These are phyloP conservation scores for Haplosporangium sp. DNA, from an alignment of 371 early-diverging fungal genomes.

Conservation along the genomic window DNA sequence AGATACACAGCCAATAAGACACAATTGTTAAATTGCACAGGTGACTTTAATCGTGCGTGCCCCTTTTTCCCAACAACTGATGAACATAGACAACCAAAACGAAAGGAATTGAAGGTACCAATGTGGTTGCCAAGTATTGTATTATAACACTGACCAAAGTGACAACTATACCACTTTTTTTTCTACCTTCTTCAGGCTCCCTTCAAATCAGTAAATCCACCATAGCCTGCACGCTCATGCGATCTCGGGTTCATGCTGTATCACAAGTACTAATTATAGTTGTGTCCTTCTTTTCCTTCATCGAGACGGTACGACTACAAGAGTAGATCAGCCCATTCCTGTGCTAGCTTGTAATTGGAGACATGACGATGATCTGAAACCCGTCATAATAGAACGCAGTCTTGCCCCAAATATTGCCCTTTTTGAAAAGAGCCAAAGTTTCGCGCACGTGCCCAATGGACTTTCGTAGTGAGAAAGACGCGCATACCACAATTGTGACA, in stretches of 20 bases:
- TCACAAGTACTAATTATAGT: slow-evolving; percentile 12
- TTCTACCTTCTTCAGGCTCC: too few species aligned
- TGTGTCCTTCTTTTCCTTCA: slow-evolving; percentile 1
- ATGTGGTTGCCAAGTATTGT: too few species aligned
- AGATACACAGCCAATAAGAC: too few species aligned
- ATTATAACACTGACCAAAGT: too few species aligned
- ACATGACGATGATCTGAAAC: slow-evolving; percentile 27
- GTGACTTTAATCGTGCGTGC: too few species aligned
- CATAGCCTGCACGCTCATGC: slow-evolving; percentile 29
- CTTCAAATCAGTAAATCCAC: not conserved
- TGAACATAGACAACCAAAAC: too few species aligned
- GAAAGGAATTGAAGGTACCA: too few species aligned
- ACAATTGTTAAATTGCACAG: too few species aligned
- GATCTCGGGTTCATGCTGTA: slow-evolving; percentile 19
- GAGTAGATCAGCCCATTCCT: slow-evolving; percentile 26
- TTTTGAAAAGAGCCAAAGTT: slow-evolving; percentile 12
- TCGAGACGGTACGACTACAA: slow-evolving; percentile 19
- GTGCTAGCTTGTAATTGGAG: slow-evolving; percentile 20
- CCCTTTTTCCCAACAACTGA: too few species aligned
- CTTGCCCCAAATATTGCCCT: slow-evolving; percentile 9
- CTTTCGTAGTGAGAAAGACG: slow-evolving; percentile 12
- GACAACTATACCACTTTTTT: too few species aligned
- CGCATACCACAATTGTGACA: slow-evolving; percentile 12
- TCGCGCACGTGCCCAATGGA: slow-evolving; percentile 28
- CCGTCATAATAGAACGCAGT: slow-evolving; percentile 30